Evolutionary conservation across 2,329 filamentous ascomycete species (phyloP), one percentile per base, ranked within the genome.

Genomic region (Calonectria multiphialidica): DNA sequence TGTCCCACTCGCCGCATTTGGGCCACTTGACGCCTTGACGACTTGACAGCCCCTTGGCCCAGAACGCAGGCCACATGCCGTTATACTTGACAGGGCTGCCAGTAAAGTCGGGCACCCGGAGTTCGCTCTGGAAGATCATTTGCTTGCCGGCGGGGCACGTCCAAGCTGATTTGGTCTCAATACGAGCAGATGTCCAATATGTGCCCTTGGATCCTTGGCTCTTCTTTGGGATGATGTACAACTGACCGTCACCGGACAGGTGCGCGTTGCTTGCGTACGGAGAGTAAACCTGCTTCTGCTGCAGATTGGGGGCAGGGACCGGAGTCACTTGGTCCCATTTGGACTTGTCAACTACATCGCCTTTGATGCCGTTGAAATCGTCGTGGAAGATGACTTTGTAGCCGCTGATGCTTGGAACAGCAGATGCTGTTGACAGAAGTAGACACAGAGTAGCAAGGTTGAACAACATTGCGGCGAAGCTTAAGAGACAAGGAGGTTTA

Each of bases 1-100:
- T 67, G 50, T 59, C 65, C 65, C 50, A 67, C 65, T 67, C 65
- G 25, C 64, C 64, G 25, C 62, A 66, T 28, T 40, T 8, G 21
- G 44, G 30, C 45, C 33, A 40, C 1, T 8, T 2, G 21, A 23
- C 42, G 18, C 62, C 62, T 23, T 53, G 8, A 8, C 62, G 62
- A 47, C 47, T 50, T 9, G 45, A 50, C 16, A 15, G 15, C 2
- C 62, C 62, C 62, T 50, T 66, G 35, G 62, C 16, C 62, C 45
- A 66, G 16, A 66, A 66, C 4, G 62, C 21, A 0, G 62, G 62
- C 62, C 62, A 66, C 35, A 66, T 25, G 21, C 62, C 62, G 7
- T 53, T 18, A 13, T 30, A 53, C 47, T 66, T 66, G 33, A 2
- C 0, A 0, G 45, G 62, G 7, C 16, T 30, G 21, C 33, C 33